Conservation (phyloP, 768 basidiomycete species). For the Auricularia cornea region DNA sequence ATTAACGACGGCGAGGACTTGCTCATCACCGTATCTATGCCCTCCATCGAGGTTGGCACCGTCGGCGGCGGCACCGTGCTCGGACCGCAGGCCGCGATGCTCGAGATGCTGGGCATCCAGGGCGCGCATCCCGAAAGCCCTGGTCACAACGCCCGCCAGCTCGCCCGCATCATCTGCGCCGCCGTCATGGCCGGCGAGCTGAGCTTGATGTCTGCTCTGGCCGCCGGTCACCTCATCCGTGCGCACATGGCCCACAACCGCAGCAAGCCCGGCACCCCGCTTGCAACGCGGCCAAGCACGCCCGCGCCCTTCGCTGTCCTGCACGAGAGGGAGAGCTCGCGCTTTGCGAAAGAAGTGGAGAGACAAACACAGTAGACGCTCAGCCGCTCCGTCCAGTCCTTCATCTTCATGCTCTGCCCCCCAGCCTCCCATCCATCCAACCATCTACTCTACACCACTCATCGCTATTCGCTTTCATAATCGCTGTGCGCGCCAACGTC, state of each 20-base stretch:
- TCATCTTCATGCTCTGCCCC: background rate
- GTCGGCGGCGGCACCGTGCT: constrained; percentile 95
- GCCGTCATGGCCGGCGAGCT: constrained; percentile 98
- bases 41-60: constrained; percentile 98
- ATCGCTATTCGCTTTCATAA: background rate
- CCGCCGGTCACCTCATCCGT: constrained; percentile 88
- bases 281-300: constrained; percentile 26
- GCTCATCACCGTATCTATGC: constrained; percentile 92
- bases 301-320: constrained; percentile 19
- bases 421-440: background rate
- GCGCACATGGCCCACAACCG: constrained; percentile 93
- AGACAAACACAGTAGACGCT: background rate
- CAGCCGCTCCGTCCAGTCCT: background rate
- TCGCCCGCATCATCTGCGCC: constrained; percentile 84
- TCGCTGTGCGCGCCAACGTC: background rate
- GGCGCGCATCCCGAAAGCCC: constrained; percentile 84
- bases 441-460: background rate
- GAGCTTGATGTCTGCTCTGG: constrained; percentile 83
- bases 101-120: constrained; percentile 88
- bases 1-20: constrained; percentile 85
- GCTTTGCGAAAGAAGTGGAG: background rate
- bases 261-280: constrained; percentile 72
- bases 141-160: constrained; percentile 79
- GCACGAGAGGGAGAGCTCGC: constrained; percentile 3
- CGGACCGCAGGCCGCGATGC: constrained; percentile 78